Conservation (phyloP, 1,284 basidiomycete genomes). For the Heterobasidion annosum region DNA sequence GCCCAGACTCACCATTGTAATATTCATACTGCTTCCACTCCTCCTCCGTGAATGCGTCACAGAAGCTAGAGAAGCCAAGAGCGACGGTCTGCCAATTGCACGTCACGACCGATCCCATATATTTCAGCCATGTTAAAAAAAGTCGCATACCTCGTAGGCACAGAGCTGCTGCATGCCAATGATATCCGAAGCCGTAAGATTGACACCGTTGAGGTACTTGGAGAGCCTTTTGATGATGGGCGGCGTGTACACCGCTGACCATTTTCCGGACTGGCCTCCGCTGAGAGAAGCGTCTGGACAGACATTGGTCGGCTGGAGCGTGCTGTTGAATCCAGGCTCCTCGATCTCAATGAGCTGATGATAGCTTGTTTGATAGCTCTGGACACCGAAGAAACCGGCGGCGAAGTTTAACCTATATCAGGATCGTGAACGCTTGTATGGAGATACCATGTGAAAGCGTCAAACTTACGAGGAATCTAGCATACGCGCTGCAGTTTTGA, state of each 20-base stretch:
- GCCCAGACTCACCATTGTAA: constrained; percentile 21
- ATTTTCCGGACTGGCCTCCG: constrained; percentile 22
- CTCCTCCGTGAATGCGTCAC: constrained; percentile 52
- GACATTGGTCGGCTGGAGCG: constrained; percentile 41
- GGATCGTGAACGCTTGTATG: neutral
- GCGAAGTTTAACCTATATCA: constrained; percentile 40
- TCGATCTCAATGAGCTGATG: constrained; percentile 47
- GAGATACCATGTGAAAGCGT: neutral
- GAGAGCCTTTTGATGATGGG: constrained; percentile 40
- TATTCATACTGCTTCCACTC: constrained; percentile 65
- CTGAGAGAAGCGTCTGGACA: constrained; percentile 31
- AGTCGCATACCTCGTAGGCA: constrained; percentile 40
- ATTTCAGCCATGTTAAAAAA: neutral
- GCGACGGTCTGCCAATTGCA: constrained; percentile 40
- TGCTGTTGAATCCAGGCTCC: constrained; percentile 42
- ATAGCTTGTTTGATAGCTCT: constrained; percentile 33
- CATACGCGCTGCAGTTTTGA: constrained; percentile 28
- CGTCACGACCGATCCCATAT: constrained; percentile 5
- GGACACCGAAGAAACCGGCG: constrained; percentile 54
- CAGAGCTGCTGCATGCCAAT: constrained; percentile 41
- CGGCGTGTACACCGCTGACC: constrained; percentile 46
- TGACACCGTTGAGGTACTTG: constrained; percentile 35
- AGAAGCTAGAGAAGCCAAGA: constrained; percentile 48
- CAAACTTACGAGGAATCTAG: constrained; percentile 41
- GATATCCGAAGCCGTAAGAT: constrained; percentile 37